Percentiles rank a stretch among this genome's conserved stretches.
Conservation (phyloP, 495 filamentous ascomycete genomes). For the Tuber magnatum region DNA sequence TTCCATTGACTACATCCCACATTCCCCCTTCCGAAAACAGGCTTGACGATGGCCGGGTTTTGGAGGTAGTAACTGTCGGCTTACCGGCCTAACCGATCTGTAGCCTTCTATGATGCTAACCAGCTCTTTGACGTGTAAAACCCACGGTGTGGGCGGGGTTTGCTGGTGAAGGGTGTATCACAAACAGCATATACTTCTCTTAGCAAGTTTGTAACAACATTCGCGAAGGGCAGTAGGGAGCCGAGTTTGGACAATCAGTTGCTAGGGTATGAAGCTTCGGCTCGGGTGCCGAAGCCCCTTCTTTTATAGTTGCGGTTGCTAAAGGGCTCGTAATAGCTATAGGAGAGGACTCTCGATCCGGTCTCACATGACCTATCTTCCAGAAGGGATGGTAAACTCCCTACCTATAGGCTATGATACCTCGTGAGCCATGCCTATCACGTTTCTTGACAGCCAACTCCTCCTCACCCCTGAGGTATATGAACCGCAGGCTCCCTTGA, state of each 20-base stretch:
- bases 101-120: not conserved
- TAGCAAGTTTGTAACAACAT: not conserved
- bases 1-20: not conserved
- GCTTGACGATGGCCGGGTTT: not conserved
- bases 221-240: not conserved
- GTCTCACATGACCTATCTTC: not conserved
- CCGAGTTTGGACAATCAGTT: no score
- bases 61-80: not conserved
- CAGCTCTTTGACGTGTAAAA: not conserved
- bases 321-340: not conserved
- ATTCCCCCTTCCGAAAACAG: not conserved
- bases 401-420: not conserved
- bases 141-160: not conserved
- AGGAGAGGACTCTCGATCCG: not conserved
- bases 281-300: no score
- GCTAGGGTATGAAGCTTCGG: no score
- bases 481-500: not conserved
- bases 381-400: not conserved
- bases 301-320: no score
- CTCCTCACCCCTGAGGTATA: not conserved
- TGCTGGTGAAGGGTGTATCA: not conserved
- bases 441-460: not conserved
- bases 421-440: not conserved
- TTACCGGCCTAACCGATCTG: not conserved
- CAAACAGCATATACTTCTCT: not conserved